Evolutionary conservation across 257 asterid species (phyloP).

Genomic region (Solanum okadae): DNA sequence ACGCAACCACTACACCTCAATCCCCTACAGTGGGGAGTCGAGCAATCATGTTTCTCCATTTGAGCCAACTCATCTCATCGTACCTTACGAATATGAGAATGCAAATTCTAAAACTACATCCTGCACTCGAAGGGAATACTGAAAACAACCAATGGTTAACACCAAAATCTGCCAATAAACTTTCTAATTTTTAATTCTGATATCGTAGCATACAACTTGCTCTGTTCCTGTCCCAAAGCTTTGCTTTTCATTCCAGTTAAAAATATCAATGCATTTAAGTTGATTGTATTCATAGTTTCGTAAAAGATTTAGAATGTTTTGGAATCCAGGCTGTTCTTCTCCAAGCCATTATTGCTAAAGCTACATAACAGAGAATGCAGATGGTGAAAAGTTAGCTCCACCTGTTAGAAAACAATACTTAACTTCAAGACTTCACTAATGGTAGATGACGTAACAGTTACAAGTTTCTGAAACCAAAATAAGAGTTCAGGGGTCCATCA

Average conservation of each 20-base stretch:
- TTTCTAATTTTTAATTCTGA: neutral
- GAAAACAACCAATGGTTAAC: neutral
- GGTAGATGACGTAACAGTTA: neutral
- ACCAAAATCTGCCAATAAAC: neutral
- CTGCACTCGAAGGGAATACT: neutral
- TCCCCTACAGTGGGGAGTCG: neutral
- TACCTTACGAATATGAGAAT: neutral
- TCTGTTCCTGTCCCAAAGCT: neutral
- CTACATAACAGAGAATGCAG: neutral
- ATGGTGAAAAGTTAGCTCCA: neutral
- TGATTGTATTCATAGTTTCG: neutral
- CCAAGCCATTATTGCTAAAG: neutral
- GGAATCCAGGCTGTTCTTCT: neutral
- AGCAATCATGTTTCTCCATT: neutral
- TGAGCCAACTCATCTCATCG: neutral
- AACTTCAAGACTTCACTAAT: neutral
- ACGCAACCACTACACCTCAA: neutral
- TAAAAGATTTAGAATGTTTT: neutral
- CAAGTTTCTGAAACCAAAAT: neutral
- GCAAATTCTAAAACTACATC: neutral
- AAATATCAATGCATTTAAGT: neutral
- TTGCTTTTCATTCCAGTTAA: neutral
- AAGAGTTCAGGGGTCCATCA: neutral
- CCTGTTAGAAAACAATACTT: neutral
- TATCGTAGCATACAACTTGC: neutral